Evolutionary conservation across 805 yeast genomes (phyloP).

Genomic region (Kodamaea lidongshanica): DNA sequence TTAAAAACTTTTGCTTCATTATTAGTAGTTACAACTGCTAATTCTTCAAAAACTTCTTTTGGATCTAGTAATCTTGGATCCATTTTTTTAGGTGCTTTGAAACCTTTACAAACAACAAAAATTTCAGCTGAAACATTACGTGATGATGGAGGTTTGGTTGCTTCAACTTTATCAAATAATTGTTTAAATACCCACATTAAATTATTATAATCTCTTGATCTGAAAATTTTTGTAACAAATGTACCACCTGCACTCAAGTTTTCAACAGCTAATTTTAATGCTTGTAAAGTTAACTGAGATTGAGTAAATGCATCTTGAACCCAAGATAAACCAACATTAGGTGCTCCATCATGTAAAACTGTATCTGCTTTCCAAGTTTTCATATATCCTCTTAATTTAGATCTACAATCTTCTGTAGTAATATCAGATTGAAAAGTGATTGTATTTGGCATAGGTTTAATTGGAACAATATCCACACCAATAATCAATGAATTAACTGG

Average conservation of each 20-base stretch:
- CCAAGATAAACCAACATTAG: constrained; percentile 99
- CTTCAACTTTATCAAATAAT: constrained; percentile 92
- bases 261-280: constrained; percentile 89
- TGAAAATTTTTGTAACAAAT: constrained; percentile 91
- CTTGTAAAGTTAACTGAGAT: constrained; percentile 90
- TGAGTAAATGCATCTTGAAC: constrained; percentile 99
- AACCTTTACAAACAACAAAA: constrained; percentile 93
- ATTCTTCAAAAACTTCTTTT: constrained; percentile 88
- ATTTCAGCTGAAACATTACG: constrained; percentile 99
- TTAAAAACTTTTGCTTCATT: constrained; percentile 90
- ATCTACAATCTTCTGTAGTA: constrained; percentile 96
- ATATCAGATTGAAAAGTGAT: constrained; percentile 95
- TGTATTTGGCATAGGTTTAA: constrained; percentile 91
- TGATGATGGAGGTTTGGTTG: constrained; percentile 98
- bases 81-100: constrained; percentile 90
- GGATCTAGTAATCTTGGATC: constrained; percentile 93
- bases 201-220: constrained; percentile 98
- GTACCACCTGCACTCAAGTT: constrained; percentile 88
- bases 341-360: constrained; percentile 99
- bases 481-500: constrained; percentile 90
- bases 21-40: constrained; percentile 57
- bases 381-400: constrained; percentile 89
- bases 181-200: constrained; percentile 97
- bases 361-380: constrained; percentile 99
- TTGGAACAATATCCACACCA: constrained; percentile 98